These are phyloP conservation scores for Xylaria sp. DNA, from an alignment of 2,329 filamentous ascomycete species.

Conservation along the genomic window DNA sequence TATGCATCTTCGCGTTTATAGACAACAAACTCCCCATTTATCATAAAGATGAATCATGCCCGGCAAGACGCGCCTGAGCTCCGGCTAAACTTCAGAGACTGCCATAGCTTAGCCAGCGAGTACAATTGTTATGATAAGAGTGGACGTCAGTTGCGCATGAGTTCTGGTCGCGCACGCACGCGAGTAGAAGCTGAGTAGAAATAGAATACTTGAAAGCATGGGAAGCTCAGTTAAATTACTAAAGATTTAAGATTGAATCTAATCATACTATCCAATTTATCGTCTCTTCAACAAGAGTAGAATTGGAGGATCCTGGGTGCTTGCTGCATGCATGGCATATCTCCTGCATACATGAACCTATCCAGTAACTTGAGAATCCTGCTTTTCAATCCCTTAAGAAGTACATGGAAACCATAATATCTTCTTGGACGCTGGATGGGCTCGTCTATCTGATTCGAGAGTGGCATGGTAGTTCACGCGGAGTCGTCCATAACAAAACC, in stretches of 20 bases:
- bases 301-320: background rate
- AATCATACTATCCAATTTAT: background rate
- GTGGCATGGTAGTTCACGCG: background rate
- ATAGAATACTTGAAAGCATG: too few relatives aligned
- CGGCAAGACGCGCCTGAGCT: too few relatives aligned
- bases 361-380: background rate
- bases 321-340: constrained; percentile 2
- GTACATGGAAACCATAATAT: background rate
- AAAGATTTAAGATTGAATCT: background rate
- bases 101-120: too few relatives aligned
- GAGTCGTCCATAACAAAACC: background rate
- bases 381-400: background rate
- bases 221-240: background rate
- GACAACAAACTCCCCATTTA: too few relatives aligned
- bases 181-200: too few relatives aligned
- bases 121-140: too few relatives aligned
- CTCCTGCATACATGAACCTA: constrained; percentile 8
- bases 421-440: too few relatives aligned
- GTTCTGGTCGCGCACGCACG: too few relatives aligned
- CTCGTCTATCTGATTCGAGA: background rate
- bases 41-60: too few relatives aligned
- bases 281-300: background rate
- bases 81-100: too few relatives aligned
- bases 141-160: too few relatives aligned
- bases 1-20: background rate